These are phyloP conservation scores for Nothomitra cinnamomea DNA, from an alignment of 2,329 filamentous ascomycete genomes.

Conservation along the genomic window DNA sequence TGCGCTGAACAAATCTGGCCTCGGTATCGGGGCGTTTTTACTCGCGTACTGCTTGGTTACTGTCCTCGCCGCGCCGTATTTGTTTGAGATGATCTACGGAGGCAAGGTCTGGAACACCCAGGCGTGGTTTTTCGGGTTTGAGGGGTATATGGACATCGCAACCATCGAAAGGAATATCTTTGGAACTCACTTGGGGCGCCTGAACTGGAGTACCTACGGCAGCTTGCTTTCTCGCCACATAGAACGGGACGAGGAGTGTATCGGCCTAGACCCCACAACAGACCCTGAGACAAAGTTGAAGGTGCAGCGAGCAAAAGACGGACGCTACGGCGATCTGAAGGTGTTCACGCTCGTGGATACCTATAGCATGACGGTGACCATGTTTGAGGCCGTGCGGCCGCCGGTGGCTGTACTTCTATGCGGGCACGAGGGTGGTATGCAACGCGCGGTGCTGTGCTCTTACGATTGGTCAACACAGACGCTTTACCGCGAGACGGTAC, in stretches of 20 bases:
- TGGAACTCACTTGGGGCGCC: slow-evolving; percentile 19
- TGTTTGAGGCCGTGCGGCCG: slow-evolving; percentile 24
- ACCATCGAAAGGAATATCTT: slow-evolving; percentile 24
- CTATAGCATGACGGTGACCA: slow-evolving; percentile 26
- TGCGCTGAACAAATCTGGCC: neutral
- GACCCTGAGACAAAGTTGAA: neutral
- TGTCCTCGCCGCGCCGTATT: slow-evolving; percentile 18
- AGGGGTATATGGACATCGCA: slow-evolving; percentile 23
- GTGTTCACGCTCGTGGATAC: slow-evolving; percentile 25
- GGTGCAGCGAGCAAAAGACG: neutral
- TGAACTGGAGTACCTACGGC: slow-evolving; percentile 14
- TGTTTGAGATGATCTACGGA: slow-evolving; percentile 21
- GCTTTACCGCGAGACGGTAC: slow-evolving; percentile 27
- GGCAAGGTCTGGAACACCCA: slow-evolving; percentile 25
- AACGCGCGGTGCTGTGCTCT: slow-evolving; percentile 27
- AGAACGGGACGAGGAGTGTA: slow-evolving; percentile 17
- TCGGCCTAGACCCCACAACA: slow-evolving; percentile 18
- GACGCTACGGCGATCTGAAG: neutral
- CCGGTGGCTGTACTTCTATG: slow-evolving; percentile 27
- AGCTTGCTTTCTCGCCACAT: slow-evolving; percentile 20
- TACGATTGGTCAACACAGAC: slow-evolving; percentile 27
- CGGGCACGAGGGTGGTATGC: slow-evolving; percentile 29
- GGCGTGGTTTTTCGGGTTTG: slow-evolving; percentile 28
- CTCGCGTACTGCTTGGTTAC: slow-evolving; percentile 12
- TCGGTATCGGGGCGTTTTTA: slow-evolving; percentile 7